Evolutionary conservation across 306 rosid genomes (phyloP).

Genomic region (Dalbergia cochinchinensis): DNA sequence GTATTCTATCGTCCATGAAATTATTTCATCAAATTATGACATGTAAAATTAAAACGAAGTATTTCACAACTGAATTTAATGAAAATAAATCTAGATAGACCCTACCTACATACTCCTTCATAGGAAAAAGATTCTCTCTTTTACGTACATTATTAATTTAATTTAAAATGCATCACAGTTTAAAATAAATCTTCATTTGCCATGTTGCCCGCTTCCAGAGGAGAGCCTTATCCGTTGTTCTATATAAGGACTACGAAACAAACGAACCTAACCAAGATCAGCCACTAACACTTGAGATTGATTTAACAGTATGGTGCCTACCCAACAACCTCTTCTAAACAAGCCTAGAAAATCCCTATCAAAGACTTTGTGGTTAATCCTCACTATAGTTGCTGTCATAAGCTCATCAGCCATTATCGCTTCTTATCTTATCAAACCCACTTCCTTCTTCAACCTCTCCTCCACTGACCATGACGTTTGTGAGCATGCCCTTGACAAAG

Average conservation of each 20-base stretch:
- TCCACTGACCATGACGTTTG: slow-evolving; percentile 21
- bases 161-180: too few species aligned
- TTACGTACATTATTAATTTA: too few species aligned
- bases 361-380: slow-evolving; percentile 48
- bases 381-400: slow-evolving; percentile 51
- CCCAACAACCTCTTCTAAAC: slow-evolving; percentile 57
- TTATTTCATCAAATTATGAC: too few species aligned
- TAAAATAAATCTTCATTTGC: too few species aligned
- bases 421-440: slow-evolving; percentile 42
- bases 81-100: too few species aligned
- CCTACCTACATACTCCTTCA: too few species aligned
- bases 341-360: slow-evolving; percentile 42
- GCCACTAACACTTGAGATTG: neutral
- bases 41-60: too few species aligned
- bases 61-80: too few species aligned
- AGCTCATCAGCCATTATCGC: slow-evolving; percentile 53
- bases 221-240: neutral
- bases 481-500: slow-evolving; percentile 45
- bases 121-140: too few species aligned
- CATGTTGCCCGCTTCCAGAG: too few species aligned
- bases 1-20: too few species aligned
- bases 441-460: slow-evolving; percentile 1
- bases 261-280: neutral
- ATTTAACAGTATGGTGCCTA: slow-evolving; percentile 54
- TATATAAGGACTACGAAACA: slow-evolving; percentile 42